These are phyloP conservation scores for Amborella trichopoda DNA, from an alignment of 164 flowering plant genomes.

Conservation along the genomic window DNA sequence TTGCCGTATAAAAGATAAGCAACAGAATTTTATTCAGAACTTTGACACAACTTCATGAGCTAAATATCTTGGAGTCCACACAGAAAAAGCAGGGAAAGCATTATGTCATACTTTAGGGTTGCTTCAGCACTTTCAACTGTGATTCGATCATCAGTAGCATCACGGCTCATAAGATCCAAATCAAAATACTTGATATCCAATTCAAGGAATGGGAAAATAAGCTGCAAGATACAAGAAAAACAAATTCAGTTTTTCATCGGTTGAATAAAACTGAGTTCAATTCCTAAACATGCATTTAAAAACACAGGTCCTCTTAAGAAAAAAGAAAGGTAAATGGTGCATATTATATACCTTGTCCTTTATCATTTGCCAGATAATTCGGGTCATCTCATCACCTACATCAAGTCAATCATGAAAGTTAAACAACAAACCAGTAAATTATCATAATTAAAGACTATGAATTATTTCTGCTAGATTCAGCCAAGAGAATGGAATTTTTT, in stretches of 20 bases:
- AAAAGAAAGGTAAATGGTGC: background rate
- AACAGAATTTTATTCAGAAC: too few relatives aligned
- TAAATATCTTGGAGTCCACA: too few relatives aligned
- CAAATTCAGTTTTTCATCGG: too few relatives aligned
- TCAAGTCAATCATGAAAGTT: background rate
- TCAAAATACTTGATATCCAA: constrained; percentile 95
- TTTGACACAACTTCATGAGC: too few relatives aligned
- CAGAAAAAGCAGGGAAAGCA: background rate
- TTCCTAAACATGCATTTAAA: background rate
- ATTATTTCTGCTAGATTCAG: background rate
- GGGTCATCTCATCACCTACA: constrained; percentile 96
- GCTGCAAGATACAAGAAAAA: constrained; percentile 31
- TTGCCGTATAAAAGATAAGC: too few relatives aligned
- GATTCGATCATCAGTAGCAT: constrained; percentile 93
- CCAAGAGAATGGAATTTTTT: background rate
- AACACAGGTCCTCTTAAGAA: background rate
- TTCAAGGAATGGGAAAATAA: constrained; percentile 81
- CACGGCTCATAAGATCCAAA: constrained; percentile 85
- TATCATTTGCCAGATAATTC: constrained; percentile 78
- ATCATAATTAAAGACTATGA: background rate
- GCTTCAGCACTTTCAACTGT: constrained; percentile 99
- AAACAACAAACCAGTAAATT: background rate
- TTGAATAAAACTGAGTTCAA: background rate
- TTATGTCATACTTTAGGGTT: constrained; percentile 64
- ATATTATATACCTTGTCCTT: constrained; percentile 65